A percentile compares a stretch with the other conserved stretches of the same genome.
These are phyloP conservation scores for Xylariaceae sp. DNA, from an alignment of 2,329 filamentous ascomycete species.

Conservation along the genomic window DNA sequence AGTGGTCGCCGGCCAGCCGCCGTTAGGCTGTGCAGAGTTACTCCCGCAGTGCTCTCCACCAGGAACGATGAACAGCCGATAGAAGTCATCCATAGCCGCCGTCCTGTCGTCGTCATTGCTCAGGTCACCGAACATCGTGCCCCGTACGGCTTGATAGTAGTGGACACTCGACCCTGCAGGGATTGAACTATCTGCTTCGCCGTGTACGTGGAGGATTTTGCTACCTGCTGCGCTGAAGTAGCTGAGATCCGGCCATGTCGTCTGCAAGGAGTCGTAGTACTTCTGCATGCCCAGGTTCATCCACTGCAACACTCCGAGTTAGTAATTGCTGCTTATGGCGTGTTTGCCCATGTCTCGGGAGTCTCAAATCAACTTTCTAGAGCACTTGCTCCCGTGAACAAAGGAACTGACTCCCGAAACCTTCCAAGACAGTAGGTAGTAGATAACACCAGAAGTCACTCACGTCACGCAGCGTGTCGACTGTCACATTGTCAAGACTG, in stretches of 20 bases:
- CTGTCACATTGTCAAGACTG: slow-evolving; percentile 43
- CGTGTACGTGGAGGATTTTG: slow-evolving; percentile 51
- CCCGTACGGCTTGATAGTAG: slow-evolving; percentile 43
- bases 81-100: slow-evolving; percentile 46
- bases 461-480: slow-evolving; percentile 47
- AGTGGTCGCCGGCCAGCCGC: slow-evolving; percentile 41
- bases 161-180: slow-evolving; percentile 44
- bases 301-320: too few species aligned
- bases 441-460: too few species aligned
- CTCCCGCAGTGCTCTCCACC: slow-evolving; percentile 48
- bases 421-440: too few species aligned
- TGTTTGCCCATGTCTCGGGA: too few species aligned
- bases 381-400: too few species aligned
- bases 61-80: slow-evolving; percentile 35
- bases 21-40: slow-evolving; percentile 37
- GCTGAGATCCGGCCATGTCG: slow-evolving; percentile 41
- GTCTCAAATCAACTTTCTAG: too few species aligned
- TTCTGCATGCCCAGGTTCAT: slow-evolving; percentile 45
- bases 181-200: slow-evolving; percentile 46
- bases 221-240: slow-evolving; percentile 41
- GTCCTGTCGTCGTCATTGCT: slow-evolving; percentile 34
- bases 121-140: slow-evolving; percentile 42
- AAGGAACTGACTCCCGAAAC: too few species aligned
- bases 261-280: slow-evolving; percentile 46
- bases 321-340: too few species aligned